Base-by-base conservation (phyloP, 1,284 basidiomycete species). In the Ustilago vetiveriae region DNA sequence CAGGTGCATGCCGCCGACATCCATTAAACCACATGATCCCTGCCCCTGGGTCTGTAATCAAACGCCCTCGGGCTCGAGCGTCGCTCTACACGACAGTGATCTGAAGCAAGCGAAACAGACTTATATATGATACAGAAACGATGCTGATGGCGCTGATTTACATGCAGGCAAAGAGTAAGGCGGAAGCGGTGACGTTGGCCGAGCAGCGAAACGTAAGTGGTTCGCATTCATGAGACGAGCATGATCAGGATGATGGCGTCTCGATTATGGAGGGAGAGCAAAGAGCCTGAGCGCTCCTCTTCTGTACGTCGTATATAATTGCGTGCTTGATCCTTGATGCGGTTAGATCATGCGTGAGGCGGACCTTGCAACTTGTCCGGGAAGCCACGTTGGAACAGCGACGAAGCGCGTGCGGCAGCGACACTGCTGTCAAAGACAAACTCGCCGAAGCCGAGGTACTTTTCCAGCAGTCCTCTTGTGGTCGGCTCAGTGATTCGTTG, bases 381-480 rank as follows among this genome's bases (percentile, higher is more conserved):
- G 23, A 51, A 27, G 38, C 67, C 64, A 24, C 55, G 64, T 37
- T 70, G 72, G 56, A 78, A 78, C 42, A 58, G 54, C 24, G 50
- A 42, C 21, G 67, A 72, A 8, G 72, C 73, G 23, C 65, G 60
- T 11, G 75, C 76, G 14, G 73, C 75, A 6, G 77, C 75, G 9
- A 76, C 57, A 17, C 65, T 56, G 49, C 73, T 71, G 48, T 83
- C 91, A 83, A 95, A 97, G 32, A 95, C 83, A 13, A 89, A 89
- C 83, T 98, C 94, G 58, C 94, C 94, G 22, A 93, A 85, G 24
- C 89, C 88, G 50, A 98, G 86, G 80, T 93, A 95, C 59, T 87
- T 88, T 73, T 95, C 90, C 7, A 91, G 88, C 19, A 92, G 82
- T 11, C 87, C 87, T 56, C 90, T 89, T 22, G 89, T 71, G 4